Evolutionary conservation across 2,329 filamentous ascomycete genomes (phyloP).

Genomic region (Dendryphion nanum): DNA sequence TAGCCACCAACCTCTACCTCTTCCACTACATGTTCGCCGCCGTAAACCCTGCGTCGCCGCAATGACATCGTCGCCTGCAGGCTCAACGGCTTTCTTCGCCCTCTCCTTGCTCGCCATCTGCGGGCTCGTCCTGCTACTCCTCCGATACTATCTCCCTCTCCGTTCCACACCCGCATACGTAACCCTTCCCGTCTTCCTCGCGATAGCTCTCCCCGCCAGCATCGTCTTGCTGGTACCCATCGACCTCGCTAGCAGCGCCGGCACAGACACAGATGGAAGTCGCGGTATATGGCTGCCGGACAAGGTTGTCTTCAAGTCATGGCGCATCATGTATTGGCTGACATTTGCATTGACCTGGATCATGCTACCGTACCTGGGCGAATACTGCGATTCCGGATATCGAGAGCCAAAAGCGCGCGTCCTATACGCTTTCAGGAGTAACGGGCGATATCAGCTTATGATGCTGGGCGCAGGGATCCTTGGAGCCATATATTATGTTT

Average conservation of each 20-base stretch:
- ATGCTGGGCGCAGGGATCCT: slow-evolving; percentile 68
- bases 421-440: slow-evolving; percentile 80
- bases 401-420: slow-evolving; percentile 79
- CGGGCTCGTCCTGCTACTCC: slow-evolving; percentile 73
- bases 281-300: slow-evolving; percentile 86
- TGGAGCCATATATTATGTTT: slow-evolving; percentile 79
- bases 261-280: slow-evolving; percentile 66
- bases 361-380: slow-evolving; percentile 87
- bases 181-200: slow-evolving; percentile 88
- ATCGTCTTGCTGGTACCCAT: slow-evolving; percentile 92
- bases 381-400: slow-evolving; percentile 93
- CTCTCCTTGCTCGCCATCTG: slow-evolving; percentile 73
- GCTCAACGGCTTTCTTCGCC: slow-evolving; percentile 76
- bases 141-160: slow-evolving; percentile 87
- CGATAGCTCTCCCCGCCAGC: slow-evolving; percentile 87
- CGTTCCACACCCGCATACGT: slow-evolving; percentile 89
- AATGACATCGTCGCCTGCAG: slow-evolving; percentile 62
- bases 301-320: slow-evolving; percentile 76
- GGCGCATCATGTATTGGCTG: slow-evolving; percentile 96
- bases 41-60: slow-evolving; percentile 4
- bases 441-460: slow-evolving; percentile 84
- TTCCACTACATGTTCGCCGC: too few relatives aligned
- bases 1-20: too few relatives aligned
- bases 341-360: slow-evolving; percentile 95
- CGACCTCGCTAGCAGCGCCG: slow-evolving; percentile 84